Evolutionary conservation across 345 rosid genomes (phyloP).

Genomic region (Carallia pectinifolia): DNA sequence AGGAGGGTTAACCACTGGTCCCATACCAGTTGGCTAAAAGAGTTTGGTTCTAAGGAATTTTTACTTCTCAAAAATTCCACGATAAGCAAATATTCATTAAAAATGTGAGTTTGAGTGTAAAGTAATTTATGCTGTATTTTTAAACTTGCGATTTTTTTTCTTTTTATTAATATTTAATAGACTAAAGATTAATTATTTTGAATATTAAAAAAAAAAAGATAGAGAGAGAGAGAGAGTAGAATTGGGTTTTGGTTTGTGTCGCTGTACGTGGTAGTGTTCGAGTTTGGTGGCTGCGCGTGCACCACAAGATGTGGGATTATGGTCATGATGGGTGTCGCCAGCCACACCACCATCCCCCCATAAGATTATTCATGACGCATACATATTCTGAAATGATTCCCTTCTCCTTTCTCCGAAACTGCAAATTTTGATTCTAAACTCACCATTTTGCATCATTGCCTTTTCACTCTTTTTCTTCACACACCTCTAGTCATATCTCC

Average conservation of each 20-base stretch:
- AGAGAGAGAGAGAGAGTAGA: not conserved
- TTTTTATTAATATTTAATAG: no score
- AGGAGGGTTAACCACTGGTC: not conserved
- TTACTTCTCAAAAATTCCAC: no score
- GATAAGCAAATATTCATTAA: no score
- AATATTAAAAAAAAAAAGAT: not conserved
- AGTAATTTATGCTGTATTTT: no score
- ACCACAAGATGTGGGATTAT: conserved; percentile 52
- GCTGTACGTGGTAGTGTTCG: conserved; percentile 17
- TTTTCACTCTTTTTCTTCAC: not conserved
- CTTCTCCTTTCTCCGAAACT: conserved; percentile 13
- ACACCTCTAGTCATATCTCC: not conserved
- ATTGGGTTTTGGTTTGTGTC: conserved; percentile 9
- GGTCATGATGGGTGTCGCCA: conserved; percentile 51
- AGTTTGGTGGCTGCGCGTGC: conserved; percentile 83
- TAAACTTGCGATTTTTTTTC: no score
- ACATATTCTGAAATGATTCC: conserved; percentile 23
- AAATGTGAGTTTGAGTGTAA: no score
- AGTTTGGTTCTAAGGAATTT: no score
- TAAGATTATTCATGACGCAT: conserved; percentile 30
- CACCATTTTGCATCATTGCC: conserved; percentile 38
- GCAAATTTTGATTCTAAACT: conserved; percentile 30
- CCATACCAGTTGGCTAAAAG: no score
- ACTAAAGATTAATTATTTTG: no score
- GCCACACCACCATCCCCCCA: conserved; percentile 16